Evolutionary conservation across 208 protist species (phyloP).

Genomic region (Endotrypanum monterogeii): DNA sequence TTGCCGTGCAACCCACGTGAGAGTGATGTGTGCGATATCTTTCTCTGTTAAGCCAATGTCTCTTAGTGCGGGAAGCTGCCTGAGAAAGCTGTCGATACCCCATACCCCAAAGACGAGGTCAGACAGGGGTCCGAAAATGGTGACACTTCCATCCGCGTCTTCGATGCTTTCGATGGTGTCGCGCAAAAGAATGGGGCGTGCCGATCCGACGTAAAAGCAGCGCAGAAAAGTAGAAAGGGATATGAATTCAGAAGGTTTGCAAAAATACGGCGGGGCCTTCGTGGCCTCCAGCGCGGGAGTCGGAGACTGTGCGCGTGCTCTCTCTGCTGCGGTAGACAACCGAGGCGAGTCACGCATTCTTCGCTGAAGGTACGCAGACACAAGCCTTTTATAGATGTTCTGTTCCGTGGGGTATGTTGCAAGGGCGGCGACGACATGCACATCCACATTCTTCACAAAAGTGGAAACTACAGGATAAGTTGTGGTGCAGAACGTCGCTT

Average conservation of each 20-base stretch:
- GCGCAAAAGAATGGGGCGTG: slow-evolving; percentile 41
- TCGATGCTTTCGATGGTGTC: slow-evolving; percentile 29
- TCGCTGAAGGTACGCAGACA: slow-evolving; percentile 3
- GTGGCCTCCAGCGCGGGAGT: not conserved
- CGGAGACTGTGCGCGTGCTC: not conserved
- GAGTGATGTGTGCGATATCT: slow-evolving; percentile 36
- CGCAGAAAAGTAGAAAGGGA: slow-evolving; percentile 39
- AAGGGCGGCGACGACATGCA: slow-evolving; percentile 3
- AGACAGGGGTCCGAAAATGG: slow-evolving; percentile 36
- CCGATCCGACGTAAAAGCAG: slow-evolving; percentile 52
- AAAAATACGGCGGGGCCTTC: not conserved
- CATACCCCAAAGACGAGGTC: slow-evolving; percentile 43
- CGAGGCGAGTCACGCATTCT: slow-evolving; percentile 10
- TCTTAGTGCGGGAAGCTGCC: slow-evolving; percentile 31
- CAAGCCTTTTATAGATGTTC: slow-evolving; percentile 19
- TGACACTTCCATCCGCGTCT: slow-evolving; percentile 25
- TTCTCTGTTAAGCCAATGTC: slow-evolving; percentile 33
- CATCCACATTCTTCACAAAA: slow-evolving; percentile 22
- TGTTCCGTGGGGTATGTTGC: slow-evolving; percentile 14
- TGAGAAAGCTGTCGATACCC: slow-evolving; percentile 32
- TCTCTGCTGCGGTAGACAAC: not conserved
- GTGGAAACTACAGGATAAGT: not conserved
- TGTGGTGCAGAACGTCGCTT: slow-evolving; percentile 18
- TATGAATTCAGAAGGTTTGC: slow-evolving; percentile 19
- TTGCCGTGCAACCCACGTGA: slow-evolving; percentile 41